A percentile compares a stretch with the other conserved stretches of the same genome.
phyloP scores from a whole-genome alignment of 192 early-diverging fungal species.

The Coemansia sp. region DNA sequence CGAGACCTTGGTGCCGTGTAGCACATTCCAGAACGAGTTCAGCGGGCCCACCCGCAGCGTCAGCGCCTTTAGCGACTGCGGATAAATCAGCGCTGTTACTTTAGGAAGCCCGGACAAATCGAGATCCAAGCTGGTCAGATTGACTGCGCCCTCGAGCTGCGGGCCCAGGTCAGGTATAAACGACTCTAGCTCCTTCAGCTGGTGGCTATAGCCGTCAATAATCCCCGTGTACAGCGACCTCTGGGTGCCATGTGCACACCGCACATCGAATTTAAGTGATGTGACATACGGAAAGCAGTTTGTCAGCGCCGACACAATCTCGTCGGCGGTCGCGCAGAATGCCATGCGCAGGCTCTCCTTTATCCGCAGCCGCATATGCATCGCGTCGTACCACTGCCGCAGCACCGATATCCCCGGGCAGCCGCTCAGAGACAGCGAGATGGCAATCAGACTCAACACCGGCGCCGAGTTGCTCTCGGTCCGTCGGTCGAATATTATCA shows the following conservation, averaged over 20 bases:
- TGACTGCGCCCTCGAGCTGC: background rate
- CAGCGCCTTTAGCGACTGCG: background rate
- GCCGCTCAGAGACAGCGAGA: background rate
- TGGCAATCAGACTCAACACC: conserved; percentile 3
- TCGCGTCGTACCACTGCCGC: background rate
- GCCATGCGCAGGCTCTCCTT: background rate
- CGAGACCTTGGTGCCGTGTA: background rate
- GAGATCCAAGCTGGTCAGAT: background rate
- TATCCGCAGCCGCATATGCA: background rate
- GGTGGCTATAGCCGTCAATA: background rate
- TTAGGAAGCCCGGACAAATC: background rate
- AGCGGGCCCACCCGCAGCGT: background rate
- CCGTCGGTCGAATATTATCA: background rate
- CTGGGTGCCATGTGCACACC: background rate
- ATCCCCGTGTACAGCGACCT: background rate
- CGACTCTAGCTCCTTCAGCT: background rate
- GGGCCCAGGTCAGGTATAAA: background rate
- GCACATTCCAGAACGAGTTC: background rate
- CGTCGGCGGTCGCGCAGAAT: background rate
- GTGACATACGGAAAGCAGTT: background rate
- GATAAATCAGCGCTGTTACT: background rate
- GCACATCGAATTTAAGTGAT: conserved; percentile 1
- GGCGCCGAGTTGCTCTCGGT: background rate
- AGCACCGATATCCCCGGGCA: background rate
- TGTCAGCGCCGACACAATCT: background rate